Conservation (phyloP, 176 grass and related monocot genomes). For the Musa schizocarpa region DNA sequence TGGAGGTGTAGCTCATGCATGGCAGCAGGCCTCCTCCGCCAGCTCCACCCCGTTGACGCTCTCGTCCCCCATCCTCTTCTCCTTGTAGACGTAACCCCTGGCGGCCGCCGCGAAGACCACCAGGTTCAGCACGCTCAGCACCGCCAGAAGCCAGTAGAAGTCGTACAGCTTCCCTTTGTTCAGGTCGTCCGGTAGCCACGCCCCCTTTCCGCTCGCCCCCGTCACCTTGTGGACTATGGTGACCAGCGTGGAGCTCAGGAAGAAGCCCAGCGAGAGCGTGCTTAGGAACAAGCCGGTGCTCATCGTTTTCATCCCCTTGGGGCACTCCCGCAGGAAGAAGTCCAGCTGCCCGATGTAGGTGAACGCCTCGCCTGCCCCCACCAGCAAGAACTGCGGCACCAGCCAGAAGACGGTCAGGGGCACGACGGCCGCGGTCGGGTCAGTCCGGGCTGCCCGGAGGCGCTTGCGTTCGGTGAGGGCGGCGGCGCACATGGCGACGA, state of each 20-base stretch:
- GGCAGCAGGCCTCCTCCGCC: constrained; percentile 48
- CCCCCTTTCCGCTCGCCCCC: constrained; percentile 19
- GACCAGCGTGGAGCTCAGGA: constrained; percentile 76
- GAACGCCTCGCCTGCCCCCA: constrained; percentile 87
- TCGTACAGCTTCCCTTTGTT: constrained; percentile 66
- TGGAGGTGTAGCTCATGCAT: background rate
- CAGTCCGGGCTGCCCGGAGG: background rate
- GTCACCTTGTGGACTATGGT: constrained; percentile 66
- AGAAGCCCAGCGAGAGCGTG: constrained; percentile 78
- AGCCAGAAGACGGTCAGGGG: constrained; percentile 66
- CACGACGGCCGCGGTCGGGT: constrained; percentile 1
- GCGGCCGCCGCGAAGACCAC: constrained; percentile 27
- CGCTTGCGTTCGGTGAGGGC: constrained; percentile 39
- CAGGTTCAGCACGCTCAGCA: constrained; percentile 46
- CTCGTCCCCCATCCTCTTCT: constrained; percentile 51
- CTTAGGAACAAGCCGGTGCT: constrained; percentile 93
- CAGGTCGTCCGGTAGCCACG: constrained; percentile 72
- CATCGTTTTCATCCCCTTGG: constrained; percentile 99
- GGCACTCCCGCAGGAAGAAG: constrained; percentile 93
- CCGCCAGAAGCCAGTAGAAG: constrained; percentile 85
- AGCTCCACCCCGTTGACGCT: constrained; percentile 41
- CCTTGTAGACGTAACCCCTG: constrained; percentile 79
- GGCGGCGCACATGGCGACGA: constrained; percentile 56
- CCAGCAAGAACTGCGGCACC: constrained; percentile 82
- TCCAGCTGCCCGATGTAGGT: constrained; percentile 95